phyloP scores from a whole-genome alignment of 2,329 filamentous ascomycete species.

The Fusarium cyanostomum region DNA sequence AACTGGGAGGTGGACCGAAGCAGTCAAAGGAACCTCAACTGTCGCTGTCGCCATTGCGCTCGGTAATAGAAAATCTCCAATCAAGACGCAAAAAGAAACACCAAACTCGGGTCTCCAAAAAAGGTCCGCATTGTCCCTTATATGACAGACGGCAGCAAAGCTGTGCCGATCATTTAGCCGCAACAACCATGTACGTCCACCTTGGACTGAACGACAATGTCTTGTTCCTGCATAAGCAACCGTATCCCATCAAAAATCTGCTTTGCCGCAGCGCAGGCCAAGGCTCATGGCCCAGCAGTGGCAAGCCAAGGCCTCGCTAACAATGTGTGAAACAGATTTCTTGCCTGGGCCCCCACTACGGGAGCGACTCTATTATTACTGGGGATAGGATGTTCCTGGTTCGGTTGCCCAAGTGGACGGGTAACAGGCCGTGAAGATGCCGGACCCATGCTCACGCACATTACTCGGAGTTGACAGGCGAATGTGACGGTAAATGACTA shows the following conservation, averaged over 20 bases:
- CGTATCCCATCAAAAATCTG: background rate
- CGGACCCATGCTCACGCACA: background rate
- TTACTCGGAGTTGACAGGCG: background rate
- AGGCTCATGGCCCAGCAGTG: background rate
- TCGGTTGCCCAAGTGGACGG: background rate
- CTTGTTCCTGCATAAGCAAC: conserved; percentile 21
- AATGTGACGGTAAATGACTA: background rate
- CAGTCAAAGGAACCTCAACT: conserved; percentile 23
- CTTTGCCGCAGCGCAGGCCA: background rate
- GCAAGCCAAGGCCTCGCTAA: conserved; percentile 2
- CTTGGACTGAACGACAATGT: background rate
- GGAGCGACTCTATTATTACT: conserved; percentile 4
- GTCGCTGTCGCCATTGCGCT: conserved; percentile 14
- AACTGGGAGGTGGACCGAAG: conserved; percentile 24
- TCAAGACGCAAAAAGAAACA: conserved; percentile 5
- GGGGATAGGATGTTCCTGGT: background rate
- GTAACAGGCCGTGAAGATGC: background rate
- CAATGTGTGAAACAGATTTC: conserved; percentile 18
- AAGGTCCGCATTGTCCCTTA: conserved; percentile 18
- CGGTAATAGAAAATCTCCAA: conserved; percentile 9
- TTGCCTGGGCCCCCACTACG: conserved; percentile 10
- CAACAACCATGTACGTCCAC: background rate
- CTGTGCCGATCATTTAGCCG: conserved; percentile 20
- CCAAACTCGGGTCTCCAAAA: background rate
- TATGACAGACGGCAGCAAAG: conserved; percentile 10